Conservation (phyloP, 441 rosid species). For the Pelargonium australe region DNA sequence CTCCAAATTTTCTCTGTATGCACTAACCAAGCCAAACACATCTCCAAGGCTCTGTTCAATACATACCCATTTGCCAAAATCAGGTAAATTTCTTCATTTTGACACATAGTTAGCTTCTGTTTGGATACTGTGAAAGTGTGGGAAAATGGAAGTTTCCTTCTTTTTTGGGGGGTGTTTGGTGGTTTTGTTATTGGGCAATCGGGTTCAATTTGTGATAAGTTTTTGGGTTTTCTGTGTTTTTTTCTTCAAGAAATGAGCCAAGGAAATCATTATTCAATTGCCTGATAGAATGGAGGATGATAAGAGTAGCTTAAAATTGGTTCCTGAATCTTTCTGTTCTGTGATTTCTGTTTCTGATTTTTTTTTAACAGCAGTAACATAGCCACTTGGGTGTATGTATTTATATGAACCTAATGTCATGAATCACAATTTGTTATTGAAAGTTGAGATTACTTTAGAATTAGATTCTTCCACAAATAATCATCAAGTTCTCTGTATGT, state of each 20-base stretch:
- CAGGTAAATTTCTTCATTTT: conserved; percentile 31
- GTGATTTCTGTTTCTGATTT: no score
- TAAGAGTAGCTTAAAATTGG: no score
- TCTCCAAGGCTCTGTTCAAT: conserved; percentile 29
- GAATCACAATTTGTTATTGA: no score
- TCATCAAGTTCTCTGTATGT: no score
- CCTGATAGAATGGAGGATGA: no score
- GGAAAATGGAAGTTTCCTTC: background rate
- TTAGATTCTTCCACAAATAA: no score
- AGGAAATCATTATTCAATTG: background rate
- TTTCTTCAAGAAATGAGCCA: background rate
- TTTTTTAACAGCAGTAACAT: no score
- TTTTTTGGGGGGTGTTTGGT: background rate
- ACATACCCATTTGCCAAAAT: conserved; percentile 18
- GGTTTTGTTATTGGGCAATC: background rate
- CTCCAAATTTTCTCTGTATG: background rate
- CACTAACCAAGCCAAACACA: conserved; percentile 19
- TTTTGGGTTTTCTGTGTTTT: background rate
- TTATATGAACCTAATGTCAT: no score
- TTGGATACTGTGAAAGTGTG: background rate
- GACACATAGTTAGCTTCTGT: background rate
- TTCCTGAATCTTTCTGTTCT: no score
- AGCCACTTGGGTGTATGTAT: no score
- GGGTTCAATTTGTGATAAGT: background rate
- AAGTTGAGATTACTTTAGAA: no score